These are phyloP conservation scores for Pseudocohnilembus persalinus DNA, from an alignment of 169 alveolate species.

Conservation along the genomic window DNA sequence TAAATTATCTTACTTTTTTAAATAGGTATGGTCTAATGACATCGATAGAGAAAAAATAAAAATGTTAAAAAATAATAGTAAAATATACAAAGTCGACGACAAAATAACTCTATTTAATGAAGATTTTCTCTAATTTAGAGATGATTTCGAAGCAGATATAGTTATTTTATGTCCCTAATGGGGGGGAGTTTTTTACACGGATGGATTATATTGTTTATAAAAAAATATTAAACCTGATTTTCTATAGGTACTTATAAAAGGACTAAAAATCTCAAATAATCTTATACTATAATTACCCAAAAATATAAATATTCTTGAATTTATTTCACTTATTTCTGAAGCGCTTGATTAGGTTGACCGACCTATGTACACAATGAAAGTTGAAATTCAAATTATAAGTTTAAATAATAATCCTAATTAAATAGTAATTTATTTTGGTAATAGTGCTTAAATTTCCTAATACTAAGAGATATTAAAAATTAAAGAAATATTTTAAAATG, in stretches of 20 bases:
- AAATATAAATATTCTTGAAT: slow-evolving; percentile 7
- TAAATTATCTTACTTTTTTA: too few species aligned
- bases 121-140: not conserved
- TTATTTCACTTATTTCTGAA: slow-evolving; percentile 1
- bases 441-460: not conserved
- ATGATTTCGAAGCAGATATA: slow-evolving; percentile 1
- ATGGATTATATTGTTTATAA: slow-evolving; percentile 8
- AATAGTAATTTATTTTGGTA: not conserved
- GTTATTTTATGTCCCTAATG: slow-evolving; percentile 27
- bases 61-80: slow-evolving; percentile 41
- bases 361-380: not conserved
- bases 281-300: slow-evolving; percentile 17
- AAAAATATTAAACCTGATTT: slow-evolving; percentile 11
- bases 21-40: slow-evolving; percentile 36
- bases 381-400: slow-evolving; percentile 16
- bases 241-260: not conserved
- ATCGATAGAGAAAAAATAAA: slow-evolving; percentile 50
- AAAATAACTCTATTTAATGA: slow-evolving; percentile 31
- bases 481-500: not conserved
- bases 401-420: slow-evolving; percentile 10
- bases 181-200: slow-evolving; percentile 26
- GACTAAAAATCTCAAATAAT: slow-evolving; percentile 8
- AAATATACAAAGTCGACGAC: slow-evolving; percentile 44
- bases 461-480: not conserved
- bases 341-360: slow-evolving; percentile 1